phyloP scores from a whole-genome alignment of 768 basidiomycete genomes.

The Pisolithus sp. region DNA sequence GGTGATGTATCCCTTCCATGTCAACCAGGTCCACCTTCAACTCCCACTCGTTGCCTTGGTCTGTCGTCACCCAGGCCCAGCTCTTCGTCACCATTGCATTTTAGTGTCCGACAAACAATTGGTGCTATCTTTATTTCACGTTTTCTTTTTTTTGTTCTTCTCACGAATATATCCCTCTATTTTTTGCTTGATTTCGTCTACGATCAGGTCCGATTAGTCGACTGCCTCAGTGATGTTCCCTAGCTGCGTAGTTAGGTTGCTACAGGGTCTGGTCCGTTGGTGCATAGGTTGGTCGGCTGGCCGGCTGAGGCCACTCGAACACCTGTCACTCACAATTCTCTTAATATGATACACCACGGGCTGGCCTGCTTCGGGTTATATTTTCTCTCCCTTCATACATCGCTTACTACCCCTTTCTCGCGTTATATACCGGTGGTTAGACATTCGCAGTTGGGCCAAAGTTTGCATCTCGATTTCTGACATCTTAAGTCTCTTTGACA shows the following conservation, averaged over 20 bases:
- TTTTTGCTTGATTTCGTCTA: not conserved
- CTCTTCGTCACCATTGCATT: not conserved
- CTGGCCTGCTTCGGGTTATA: not conserved
- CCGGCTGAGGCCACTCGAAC: not conserved
- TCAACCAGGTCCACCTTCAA: too few species aligned
- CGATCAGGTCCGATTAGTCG: not conserved
- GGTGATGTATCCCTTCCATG: conserved; percentile 39
- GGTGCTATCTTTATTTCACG: conserved; percentile 2
- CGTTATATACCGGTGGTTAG: not conserved
- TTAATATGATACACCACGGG: not conserved
- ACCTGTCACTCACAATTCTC: not conserved
- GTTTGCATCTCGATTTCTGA: too few species aligned
- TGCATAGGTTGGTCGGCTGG: not conserved
- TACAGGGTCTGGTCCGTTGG: not conserved
- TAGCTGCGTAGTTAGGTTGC: not conserved
- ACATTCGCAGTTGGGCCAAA: too few species aligned
- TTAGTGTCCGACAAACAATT: not conserved
- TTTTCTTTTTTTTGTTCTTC: not conserved
- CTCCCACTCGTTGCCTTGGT: too few species aligned
- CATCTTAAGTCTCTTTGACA: not conserved
- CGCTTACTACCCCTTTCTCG: not conserved
- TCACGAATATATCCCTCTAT: not conserved
- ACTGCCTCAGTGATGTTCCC: not conserved
- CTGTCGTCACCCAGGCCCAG: too few species aligned
- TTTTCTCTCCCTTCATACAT: not conserved